phyloP scores from a whole-genome alignment of 2,329 filamentous ascomycete genomes.

The Fusarium caatingaense region DNA sequence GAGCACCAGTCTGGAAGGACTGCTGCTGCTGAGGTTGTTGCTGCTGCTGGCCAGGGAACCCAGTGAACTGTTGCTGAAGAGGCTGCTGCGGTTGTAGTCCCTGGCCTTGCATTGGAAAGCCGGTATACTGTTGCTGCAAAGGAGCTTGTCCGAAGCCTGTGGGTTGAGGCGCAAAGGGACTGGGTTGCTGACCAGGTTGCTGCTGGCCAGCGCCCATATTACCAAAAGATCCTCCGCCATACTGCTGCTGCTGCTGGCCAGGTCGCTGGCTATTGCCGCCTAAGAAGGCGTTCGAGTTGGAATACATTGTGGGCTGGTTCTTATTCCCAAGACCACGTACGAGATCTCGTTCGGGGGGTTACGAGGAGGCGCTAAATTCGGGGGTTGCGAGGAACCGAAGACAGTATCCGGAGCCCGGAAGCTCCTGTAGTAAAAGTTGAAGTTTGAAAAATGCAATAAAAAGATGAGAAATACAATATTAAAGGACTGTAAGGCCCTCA shows the following conservation, averaged over 20 bases:
- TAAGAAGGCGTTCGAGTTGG: conserved; percentile 86
- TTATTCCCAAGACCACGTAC: conserved; percentile 26
- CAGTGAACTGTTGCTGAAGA: conserved; percentile 75
- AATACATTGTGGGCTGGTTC: conserved; percentile 75
- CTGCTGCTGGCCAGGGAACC: conserved; percentile 64
- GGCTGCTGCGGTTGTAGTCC: conserved; percentile 68
- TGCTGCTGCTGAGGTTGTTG: conserved; percentile 64
- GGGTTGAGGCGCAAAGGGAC: conserved; percentile 68
- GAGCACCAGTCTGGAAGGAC: conserved; percentile 69
- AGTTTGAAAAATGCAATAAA: conserved; percentile 21
- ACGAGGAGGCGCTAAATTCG: conserved; percentile 34
- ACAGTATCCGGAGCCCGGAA: conserved; percentile 15
- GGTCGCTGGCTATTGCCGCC: conserved; percentile 82
- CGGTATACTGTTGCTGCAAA: conserved; percentile 69
- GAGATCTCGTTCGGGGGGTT: conserved; percentile 29
- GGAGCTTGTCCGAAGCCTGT: conserved; percentile 67
- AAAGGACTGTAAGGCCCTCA: conserved; percentile 30
- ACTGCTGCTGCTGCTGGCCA: conserved; percentile 65
- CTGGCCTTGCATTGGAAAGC: conserved; percentile 65
- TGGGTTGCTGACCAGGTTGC: conserved; percentile 62
- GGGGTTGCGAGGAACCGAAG: conserved; percentile 25
- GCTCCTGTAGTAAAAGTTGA: conserved; percentile 11
- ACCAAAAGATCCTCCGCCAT: conserved; percentile 59
- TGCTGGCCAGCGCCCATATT: conserved; percentile 57
- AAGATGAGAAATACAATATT: conserved; percentile 37